Evolutionary conservation across 2,329 filamentous ascomycete genomes (phyloP).

Genomic region (Exophiala aquamarina): DNA sequence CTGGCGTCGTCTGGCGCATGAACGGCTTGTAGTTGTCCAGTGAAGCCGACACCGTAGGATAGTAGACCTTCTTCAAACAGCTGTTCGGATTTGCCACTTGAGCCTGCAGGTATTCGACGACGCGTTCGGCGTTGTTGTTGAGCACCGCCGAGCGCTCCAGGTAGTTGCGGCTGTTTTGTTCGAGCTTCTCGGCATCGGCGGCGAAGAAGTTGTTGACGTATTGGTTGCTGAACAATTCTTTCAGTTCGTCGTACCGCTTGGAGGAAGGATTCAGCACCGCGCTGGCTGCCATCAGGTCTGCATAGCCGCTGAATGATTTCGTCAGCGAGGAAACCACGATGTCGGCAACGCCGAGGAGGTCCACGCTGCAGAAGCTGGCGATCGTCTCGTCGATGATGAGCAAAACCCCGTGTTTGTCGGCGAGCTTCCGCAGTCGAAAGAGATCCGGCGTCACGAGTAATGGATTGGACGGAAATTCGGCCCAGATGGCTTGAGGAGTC

Average conservation of each 20-base stretch:
- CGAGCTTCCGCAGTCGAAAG: slow-evolving; percentile 39
- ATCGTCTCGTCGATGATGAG: slow-evolving; percentile 41
- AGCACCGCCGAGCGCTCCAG: slow-evolving; percentile 24
- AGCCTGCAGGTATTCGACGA: slow-evolving; percentile 27
- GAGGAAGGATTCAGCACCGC: slow-evolving; percentile 51
- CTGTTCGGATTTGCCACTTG: slow-evolving; percentile 19
- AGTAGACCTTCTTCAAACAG: slow-evolving; percentile 26
- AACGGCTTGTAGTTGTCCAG: slow-evolving; percentile 22
- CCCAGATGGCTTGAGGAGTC: slow-evolving; percentile 31
- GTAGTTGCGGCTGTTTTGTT: slow-evolving; percentile 29
- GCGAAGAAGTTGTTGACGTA: slow-evolving; percentile 28
- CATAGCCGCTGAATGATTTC: slow-evolving; percentile 60
- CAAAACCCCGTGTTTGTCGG: slow-evolving; percentile 35
- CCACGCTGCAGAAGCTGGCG: slow-evolving; percentile 37
- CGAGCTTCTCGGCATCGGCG: slow-evolving; percentile 26
- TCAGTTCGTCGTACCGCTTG: slow-evolving; percentile 40
- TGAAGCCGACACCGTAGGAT: slow-evolving; percentile 22
- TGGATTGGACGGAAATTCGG: slow-evolving; percentile 54
- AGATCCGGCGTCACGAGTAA: slow-evolving; percentile 46
- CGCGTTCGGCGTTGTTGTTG: slow-evolving; percentile 23
- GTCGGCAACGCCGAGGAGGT: slow-evolving; percentile 51
- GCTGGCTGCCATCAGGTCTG: slow-evolving; percentile 57
- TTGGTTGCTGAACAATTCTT: slow-evolving; percentile 17
- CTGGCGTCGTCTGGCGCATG: slow-evolving; percentile 32
- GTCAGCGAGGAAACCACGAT: slow-evolving; percentile 55